phyloP scores from a whole-genome alignment of 2,329 filamentous ascomycete genomes.

The Triangularia verruculosa region DNA sequence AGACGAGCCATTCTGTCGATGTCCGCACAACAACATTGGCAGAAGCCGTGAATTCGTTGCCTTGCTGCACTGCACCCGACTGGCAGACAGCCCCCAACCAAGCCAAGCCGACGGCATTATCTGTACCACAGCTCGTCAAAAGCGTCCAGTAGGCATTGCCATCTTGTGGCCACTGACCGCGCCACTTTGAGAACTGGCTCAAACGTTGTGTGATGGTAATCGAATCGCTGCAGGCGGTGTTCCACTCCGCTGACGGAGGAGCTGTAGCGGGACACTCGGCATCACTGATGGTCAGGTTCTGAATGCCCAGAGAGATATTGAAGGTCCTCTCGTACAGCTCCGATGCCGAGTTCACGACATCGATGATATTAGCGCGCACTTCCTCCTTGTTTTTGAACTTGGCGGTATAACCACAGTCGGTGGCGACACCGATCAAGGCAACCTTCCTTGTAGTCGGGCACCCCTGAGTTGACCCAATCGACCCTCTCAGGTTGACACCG shows the following conservation, averaged over 20 bases:
- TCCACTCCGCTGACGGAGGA: constrained; percentile 73
- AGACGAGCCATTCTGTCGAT: constrained; percentile 86
- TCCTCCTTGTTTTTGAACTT: constrained; percentile 64
- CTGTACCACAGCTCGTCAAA: constrained; percentile 76
- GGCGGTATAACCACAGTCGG: constrained; percentile 83
- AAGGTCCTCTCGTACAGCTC: constrained; percentile 86
- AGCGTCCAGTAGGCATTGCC: constrained; percentile 91
- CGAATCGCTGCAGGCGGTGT: constrained; percentile 65
- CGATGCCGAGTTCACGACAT: constrained; percentile 81
- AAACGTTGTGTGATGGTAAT: constrained; percentile 72
- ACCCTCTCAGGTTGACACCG: constrained; percentile 71
- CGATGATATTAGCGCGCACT: constrained; percentile 74
- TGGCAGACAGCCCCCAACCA: constrained; percentile 89
- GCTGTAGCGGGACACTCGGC: constrained; percentile 69
- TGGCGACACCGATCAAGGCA: constrained; percentile 85
- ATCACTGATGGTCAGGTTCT: constrained; percentile 77
- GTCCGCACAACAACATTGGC: constrained; percentile 89
- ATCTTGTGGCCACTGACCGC: constrained; percentile 67
- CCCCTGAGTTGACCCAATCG: constrained; percentile 78
- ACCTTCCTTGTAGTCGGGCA: constrained; percentile 90
- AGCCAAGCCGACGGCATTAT: constrained; percentile 81
- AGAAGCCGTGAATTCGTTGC: constrained; percentile 72
- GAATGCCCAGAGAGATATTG: constrained; percentile 89
- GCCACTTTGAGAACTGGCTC: constrained; percentile 86
- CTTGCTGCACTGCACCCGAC: constrained; percentile 52